Conservation (phyloP, 2,329 filamentous ascomycete genomes). For the Madurella mycetomatis region DNA sequence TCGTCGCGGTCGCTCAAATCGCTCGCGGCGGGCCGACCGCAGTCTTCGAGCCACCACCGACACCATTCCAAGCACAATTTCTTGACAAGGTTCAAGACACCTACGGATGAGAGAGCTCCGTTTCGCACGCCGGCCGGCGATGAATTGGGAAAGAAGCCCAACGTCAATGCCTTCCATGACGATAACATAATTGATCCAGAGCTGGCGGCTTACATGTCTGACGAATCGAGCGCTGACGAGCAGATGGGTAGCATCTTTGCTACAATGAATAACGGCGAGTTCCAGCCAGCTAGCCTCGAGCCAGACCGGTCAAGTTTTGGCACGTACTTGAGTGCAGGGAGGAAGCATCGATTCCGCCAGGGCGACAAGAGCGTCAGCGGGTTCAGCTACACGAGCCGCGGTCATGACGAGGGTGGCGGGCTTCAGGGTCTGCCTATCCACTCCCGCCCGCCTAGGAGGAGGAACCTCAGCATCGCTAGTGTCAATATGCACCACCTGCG, state of each 20-base stretch:
- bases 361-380: conserved; percentile 73
- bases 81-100: conserved; percentile 67
- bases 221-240: conserved; percentile 90
- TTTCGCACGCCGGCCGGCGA: conserved; percentile 72
- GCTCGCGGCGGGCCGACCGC: conserved; percentile 61
- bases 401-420: conserved; percentile 59
- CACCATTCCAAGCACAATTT: conserved; percentile 86
- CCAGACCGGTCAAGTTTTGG: conserved; percentile 70
- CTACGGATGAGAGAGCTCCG: conserved; percentile 75
- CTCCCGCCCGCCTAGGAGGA: conserved; percentile 60
- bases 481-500: conserved; percentile 62
- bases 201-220: conserved; percentile 90
- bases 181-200: conserved; percentile 99
- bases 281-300: conserved; percentile 63
- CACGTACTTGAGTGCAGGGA: conserved; percentile 65
- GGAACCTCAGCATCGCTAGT: conserved; percentile 82
- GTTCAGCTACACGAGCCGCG: conserved; percentile 64
- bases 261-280: conserved; percentile 62
- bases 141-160: conserved; percentile 59
- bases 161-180: conserved; percentile 89
- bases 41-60: conserved; percentile 75
- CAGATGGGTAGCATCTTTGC: conserved; percentile 77
- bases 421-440: conserved; percentile 55
- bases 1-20: conserved; percentile 88
- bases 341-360: conserved; percentile 67